These are phyloP conservation scores for Dothiorella sarmentorum DNA, from an alignment of 2,329 filamentous ascomycete species.

Conservation along the genomic window DNA sequence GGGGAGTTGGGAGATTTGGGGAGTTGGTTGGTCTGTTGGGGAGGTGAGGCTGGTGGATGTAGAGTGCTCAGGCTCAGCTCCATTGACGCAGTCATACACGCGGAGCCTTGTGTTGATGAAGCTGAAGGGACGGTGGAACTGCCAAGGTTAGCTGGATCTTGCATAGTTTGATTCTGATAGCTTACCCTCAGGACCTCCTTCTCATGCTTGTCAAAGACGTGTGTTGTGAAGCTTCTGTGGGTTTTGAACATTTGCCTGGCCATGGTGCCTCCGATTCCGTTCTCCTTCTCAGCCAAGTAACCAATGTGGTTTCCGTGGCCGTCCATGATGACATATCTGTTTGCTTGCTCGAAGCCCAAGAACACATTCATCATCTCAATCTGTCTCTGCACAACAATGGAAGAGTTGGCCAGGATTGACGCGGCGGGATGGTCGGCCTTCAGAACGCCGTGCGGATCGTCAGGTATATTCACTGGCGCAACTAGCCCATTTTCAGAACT, in stretches of 20 bases:
- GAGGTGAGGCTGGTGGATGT: conserved; percentile 42
- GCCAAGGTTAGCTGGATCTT: conserved; percentile 41
- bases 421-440: conserved; percentile 57
- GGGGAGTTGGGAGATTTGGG: conserved; percentile 47
- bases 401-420: conserved; percentile 57
- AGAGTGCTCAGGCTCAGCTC: conserved; percentile 26
- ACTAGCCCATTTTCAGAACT: conserved; percentile 50
- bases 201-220: conserved; percentile 61
- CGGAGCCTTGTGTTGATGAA: conserved; percentile 58
- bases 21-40: conserved; percentile 43
- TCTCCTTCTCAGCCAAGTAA: conserved; percentile 62
- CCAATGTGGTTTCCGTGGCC: conserved; percentile 61
- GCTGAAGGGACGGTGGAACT: conserved; percentile 61
- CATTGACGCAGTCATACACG: conserved; percentile 34
- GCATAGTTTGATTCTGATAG: background rate
- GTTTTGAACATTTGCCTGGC: conserved; percentile 59
- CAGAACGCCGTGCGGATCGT: conserved; percentile 58
- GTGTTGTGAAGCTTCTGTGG: conserved; percentile 61
- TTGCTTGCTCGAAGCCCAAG: conserved; percentile 64
- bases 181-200: conserved; percentile 54
- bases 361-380: conserved; percentile 65
- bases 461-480: conserved; percentile 58
- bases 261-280: conserved; percentile 55
- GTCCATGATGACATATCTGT: conserved; percentile 64
- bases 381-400: conserved; percentile 60